phyloP scores from a whole-genome alignment of 208 protist species.

The Acanthamoeba royreba region DNA sequence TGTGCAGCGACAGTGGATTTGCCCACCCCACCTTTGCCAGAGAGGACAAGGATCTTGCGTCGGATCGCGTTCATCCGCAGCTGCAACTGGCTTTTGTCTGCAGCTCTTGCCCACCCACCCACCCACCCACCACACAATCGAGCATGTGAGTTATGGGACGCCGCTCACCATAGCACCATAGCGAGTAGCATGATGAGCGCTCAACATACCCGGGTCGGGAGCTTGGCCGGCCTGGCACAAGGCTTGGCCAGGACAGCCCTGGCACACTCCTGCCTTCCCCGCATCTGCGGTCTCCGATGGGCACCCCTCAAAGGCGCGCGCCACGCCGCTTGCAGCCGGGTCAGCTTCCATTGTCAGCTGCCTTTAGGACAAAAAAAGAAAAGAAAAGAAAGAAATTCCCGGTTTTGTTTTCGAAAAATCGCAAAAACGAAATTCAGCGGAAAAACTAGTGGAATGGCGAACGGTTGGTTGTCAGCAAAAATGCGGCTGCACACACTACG shows the following conservation, averaged over 20 bases:
- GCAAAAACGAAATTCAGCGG: too few relatives aligned
- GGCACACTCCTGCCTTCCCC: not conserved
- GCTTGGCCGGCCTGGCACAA: not conserved
- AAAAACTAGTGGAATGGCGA: too few relatives aligned
- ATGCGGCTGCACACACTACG: too few relatives aligned
- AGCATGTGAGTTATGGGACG: too few relatives aligned
- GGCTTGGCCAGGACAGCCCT: not conserved
- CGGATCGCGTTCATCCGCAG: not conserved
- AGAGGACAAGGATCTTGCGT: not conserved
- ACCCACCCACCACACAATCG: not conserved
- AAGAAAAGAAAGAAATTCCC: too few relatives aligned
- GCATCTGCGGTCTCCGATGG: not conserved
- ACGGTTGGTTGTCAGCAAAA: too few relatives aligned
- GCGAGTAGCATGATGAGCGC: not conserved
- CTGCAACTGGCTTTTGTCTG: not conserved
- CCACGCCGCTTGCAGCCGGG: not conserved
- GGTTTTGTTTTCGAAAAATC: too few relatives aligned
- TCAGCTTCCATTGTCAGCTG: not conserved
- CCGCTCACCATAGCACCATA: too few relatives aligned
- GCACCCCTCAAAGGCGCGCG: not conserved
- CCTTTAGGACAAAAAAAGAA: too few relatives aligned
- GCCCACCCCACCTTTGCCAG: slow-evolving; percentile 26
- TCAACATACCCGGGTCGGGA: not conserved
- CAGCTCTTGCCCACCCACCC: not conserved
- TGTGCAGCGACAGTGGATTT: not conserved